Evolutionary conservation across 768 basidiomycete species (phyloP), one percentile per base, ranked within the genome.

Genomic region (Agaricus bisporus): DNA sequence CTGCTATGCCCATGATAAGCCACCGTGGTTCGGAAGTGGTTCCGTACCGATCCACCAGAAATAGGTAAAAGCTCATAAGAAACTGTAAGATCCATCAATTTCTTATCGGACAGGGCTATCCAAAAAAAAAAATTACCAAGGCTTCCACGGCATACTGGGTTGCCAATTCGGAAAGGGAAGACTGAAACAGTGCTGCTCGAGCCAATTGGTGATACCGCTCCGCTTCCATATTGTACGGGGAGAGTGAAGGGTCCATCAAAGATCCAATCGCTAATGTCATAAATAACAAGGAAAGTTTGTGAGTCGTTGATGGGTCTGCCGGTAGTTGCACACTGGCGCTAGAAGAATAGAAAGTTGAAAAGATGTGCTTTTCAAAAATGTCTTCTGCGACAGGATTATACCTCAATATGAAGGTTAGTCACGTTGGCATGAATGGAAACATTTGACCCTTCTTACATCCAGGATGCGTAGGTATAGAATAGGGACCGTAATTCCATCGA

Each of bases 171-270:
- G 86, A 80, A 42, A 86, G 74, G 1, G 81, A 78, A 54, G 73
- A 71, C 45, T 81, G 76, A 66, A 85, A 85, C 10, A 86, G 69
- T 1, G 83, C 74, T 1, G 85, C 83, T 52, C 81, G 76, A 2
- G 82, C 81, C 12, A 86, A 66, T 54, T 85, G 82, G 58, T 86
- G 77, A 58, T 82, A 86, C 61, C 83, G 82, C 63, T 86, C 82
- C 1, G 85, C 84, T 49, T 86, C 84, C 41, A 83, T 61, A 48
- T 74, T 82, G 61, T 85, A 85, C 0, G 83, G 74, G 10, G 77
- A 68, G 37, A 79, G 66, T 15, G 70, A 63, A 5, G 74, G 72
- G 60, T 86, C 77, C 75, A 85, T 80, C 43, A 85, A 72, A 10
- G 75, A 77, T 2, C 83, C 85, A 57, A 86, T 80, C 0, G 83